A percentile compares a stretch with the other conserved stretches of the same genome.
These are phyloP conservation scores for Clarireedia homoeocarpa DNA, from an alignment of 2,329 filamentous ascomycete species.

Conservation along the genomic window DNA sequence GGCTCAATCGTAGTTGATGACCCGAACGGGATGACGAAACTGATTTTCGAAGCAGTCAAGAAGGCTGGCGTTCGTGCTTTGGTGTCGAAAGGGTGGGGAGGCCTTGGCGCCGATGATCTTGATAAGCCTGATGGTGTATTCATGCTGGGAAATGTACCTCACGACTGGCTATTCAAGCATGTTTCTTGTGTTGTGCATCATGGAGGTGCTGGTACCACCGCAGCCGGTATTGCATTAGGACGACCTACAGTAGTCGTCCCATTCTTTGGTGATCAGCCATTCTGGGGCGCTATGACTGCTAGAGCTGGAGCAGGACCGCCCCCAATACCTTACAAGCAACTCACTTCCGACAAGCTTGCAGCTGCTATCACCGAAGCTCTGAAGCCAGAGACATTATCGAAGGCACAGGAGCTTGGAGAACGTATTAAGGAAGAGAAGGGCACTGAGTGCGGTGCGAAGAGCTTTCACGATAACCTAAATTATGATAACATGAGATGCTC, in stretches of 20 bases:
- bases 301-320: constrained; percentile 63
- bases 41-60: constrained; percentile 64
- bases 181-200: constrained; percentile 82
- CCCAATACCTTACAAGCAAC: constrained; percentile 60
- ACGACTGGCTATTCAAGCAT: constrained; percentile 81
- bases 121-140: constrained; percentile 68
- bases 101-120: constrained; percentile 64
- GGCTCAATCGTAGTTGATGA: constrained; percentile 77
- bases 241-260: constrained; percentile 77
- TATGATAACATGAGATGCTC: constrained; percentile 61
- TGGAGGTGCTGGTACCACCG: constrained; percentile 80
- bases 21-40: constrained; percentile 59
- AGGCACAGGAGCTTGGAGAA: constrained; percentile 42
- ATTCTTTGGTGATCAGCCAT: constrained; percentile 81
- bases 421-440: constrained; percentile 61
- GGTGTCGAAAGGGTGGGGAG: constrained; percentile 84
- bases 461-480: constrained; percentile 64
- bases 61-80: constrained; percentile 65
- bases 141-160: constrained; percentile 78
- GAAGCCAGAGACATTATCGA: constrained; percentile 48
- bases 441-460: constrained; percentile 53
- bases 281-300: constrained; percentile 73
- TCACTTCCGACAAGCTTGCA: constrained; percentile 59
- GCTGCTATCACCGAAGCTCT: constrained; percentile 55
- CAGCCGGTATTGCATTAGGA: constrained; percentile 73